Conservation (phyloP, 2,329 filamentous ascomycete species). For the Diplodia seriata region DNA sequence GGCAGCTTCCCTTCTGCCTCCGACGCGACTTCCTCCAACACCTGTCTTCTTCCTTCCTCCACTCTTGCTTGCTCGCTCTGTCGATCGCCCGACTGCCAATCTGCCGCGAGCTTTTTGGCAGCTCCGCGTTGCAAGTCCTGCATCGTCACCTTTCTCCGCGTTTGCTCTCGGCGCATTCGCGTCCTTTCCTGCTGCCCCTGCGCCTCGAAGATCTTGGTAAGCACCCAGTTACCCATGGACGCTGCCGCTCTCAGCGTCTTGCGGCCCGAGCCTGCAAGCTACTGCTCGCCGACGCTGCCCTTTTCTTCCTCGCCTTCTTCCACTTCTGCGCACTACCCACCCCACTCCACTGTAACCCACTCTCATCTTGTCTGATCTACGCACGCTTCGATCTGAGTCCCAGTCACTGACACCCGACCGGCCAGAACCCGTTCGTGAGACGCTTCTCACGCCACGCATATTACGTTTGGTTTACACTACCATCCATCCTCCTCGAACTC, state of each 20-base stretch:
- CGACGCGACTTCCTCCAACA: slow-evolving; percentile 12
- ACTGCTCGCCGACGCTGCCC: neutral
- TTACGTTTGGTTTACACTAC: slow-evolving; percentile 36
- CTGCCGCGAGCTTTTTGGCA: neutral
- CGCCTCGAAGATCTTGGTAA: slow-evolving; percentile 7
- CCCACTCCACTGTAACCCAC: slow-evolving; percentile 15
- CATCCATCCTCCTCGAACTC: slow-evolving; percentile 39
- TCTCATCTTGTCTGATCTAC: slow-evolving; percentile 31
- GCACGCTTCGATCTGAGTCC: slow-evolving; percentile 18
- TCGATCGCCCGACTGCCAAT: neutral
- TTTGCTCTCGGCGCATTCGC: neutral
- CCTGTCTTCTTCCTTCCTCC: neutral
- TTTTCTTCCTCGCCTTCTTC: slow-evolving; percentile 18
- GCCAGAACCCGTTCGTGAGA: slow-evolving; percentile 21
- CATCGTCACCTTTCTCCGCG: neutral
- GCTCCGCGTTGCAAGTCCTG: neutral
- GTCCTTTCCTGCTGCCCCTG: neutral
- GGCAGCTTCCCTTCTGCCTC: neutral
- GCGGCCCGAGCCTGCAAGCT: neutral
- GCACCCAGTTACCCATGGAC: neutral
- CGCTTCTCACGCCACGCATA: slow-evolving; percentile 26
- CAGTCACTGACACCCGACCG: slow-evolving; percentile 18
- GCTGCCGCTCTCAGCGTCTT: neutral
- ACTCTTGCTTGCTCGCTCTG: neutral
- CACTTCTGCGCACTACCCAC: slow-evolving; percentile 30